Evolutionary conservation across 208 protist genomes (phyloP), one percentile per base, ranked within the genome.

Genomic region (Entamoeba dispar): DNA sequence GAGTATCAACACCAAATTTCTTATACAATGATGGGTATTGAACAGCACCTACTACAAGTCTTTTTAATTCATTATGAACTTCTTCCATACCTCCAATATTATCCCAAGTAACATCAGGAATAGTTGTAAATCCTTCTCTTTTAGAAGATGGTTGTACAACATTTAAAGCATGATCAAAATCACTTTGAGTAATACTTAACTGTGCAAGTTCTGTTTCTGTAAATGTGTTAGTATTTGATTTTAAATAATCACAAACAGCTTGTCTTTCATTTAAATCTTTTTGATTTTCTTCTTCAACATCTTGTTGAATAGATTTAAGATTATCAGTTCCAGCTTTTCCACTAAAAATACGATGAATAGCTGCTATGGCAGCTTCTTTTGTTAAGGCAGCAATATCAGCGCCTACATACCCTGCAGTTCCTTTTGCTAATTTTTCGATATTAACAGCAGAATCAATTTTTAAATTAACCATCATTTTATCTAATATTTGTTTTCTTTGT

Each of bases 61-160:
- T n/a, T n/a, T 90, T 49, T 14, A 99, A 95, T 95, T 99, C 97
- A 90, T 97, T 96, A 2, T 97, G 96, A 49, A 98, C 96, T 34
- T 98, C 96, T 55, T 98, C 96, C 10, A 99, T 95, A 5, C 98
- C 98, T 50, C 98, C 98, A n/a, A 99, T 96, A 95, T 99, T 98
- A 50, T 96, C 95, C 98, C 98, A 99, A 15, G 96, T 97, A 14
- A 99, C 98, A 95, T 99, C 97, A 6, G 98, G 98, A 17, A 99
- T 97, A 0, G 97, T 97, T 2, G 96, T 96, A 94, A 97, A 97
- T 1, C 97, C 97, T 94, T 99, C 98, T 17, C 98, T 96, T 95
- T 98, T 98, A 14, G 98, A 96, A 38, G 97, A 98, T 73, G 98
- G 98, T 96, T 99, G 98, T 92, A 99, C 98, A 14, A 97, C 96